Conservation (phyloP, 1,284 basidiomycete genomes). For the Puccinia horiana region DNA sequence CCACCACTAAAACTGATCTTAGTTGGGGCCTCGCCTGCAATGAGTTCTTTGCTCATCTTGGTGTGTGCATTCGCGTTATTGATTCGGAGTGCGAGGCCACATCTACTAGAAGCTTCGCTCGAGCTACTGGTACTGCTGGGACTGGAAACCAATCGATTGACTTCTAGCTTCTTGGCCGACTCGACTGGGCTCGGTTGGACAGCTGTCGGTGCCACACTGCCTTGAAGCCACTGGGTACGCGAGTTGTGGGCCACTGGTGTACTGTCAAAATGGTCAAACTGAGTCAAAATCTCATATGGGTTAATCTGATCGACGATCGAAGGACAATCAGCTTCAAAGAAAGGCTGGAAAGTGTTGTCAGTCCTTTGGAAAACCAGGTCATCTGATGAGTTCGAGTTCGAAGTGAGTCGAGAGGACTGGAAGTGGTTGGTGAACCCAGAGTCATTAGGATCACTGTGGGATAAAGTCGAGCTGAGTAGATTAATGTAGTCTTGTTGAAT, state of each 20-base stretch:
- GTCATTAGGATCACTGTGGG: background rate
- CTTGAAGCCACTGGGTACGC: constrained; percentile 14
- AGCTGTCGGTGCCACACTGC: constrained; percentile 14
- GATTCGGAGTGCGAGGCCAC: background rate
- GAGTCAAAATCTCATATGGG: background rate
- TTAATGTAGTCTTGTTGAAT: background rate
- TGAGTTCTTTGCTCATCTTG: background rate
- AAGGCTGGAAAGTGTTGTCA: too few species aligned
- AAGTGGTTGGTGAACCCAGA: background rate
- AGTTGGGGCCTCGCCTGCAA: background rate
- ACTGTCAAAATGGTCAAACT: constrained; percentile 3
- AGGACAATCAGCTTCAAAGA: background rate
- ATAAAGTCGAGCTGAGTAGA: background rate
- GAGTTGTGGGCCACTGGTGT: background rate
- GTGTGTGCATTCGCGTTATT: background rate
- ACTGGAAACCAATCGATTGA: background rate
- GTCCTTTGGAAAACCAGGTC: background rate
- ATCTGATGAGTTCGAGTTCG: background rate
- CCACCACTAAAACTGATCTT: constrained; percentile 40
- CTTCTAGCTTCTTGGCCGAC: background rate
- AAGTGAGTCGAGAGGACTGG: background rate
- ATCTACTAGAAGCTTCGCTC: constrained; percentile 10
- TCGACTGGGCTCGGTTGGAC: background rate
- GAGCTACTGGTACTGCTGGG: constrained; percentile 21
- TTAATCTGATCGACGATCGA: constrained; percentile 11